Conservation (phyloP, 345 rosid species). For the Conringia planisiliqua region DNA sequence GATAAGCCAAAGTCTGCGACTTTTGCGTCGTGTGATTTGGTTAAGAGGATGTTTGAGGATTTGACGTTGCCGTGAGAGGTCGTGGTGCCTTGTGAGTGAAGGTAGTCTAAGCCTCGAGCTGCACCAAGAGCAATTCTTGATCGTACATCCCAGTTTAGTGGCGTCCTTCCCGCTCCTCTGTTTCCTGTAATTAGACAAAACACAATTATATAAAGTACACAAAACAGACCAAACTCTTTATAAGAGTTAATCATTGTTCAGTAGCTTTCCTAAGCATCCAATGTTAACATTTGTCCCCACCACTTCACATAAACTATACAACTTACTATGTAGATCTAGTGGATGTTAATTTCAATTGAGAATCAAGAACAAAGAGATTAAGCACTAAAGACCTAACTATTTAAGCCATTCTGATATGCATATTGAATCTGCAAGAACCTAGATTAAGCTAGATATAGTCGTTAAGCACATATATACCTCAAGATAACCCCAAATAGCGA, state of each 20-base stretch:
- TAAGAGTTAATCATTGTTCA: background rate
- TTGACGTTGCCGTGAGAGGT: conserved; percentile 81
- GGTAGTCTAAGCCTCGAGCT: conserved; percentile 63
- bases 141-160: conserved; percentile 69
- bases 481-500: background rate
- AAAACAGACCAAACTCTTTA: background rate
- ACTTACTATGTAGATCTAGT: background rate
- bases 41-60: conserved; percentile 82
- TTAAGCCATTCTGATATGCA: background rate
- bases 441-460: background rate
- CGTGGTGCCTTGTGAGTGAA: conserved; percentile 61
- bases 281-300: background rate
- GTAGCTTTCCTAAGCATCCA: background rate
- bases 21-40: conserved; percentile 58
- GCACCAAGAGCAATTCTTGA: conserved; percentile 68
- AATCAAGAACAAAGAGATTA: background rate
- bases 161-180: conserved; percentile 66
- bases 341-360: background rate
- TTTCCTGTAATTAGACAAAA: conserved; percentile 18
- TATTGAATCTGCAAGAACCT: background rate
- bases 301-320: background rate
- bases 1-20: conserved; percentile 83
- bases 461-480: background rate
- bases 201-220: background rate
- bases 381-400: background rate